phyloP scores from a whole-genome alignment of 768 basidiomycete species.

The Leucosporidium scottii region DNA sequence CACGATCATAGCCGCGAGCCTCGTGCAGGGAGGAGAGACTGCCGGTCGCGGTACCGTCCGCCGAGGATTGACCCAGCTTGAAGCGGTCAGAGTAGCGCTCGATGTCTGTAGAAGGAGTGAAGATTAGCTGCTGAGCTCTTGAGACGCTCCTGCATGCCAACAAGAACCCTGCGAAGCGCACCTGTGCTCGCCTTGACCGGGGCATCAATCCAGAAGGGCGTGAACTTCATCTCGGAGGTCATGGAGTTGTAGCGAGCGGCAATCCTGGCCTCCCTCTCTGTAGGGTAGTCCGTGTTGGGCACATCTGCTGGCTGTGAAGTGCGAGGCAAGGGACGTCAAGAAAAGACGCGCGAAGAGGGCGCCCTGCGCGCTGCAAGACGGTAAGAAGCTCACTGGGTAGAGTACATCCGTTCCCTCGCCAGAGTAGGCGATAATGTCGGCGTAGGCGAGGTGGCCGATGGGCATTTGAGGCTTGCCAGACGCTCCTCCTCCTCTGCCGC shows the following conservation, averaged over 20 bases:
- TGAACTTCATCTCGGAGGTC: slow-evolving; percentile 22
- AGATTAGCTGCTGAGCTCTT: neutral
- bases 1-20: slow-evolving; percentile 11
- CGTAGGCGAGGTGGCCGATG: slow-evolving; percentile 19
- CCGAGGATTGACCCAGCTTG: slow-evolving; percentile 13
- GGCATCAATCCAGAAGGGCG: slow-evolving; percentile 27
- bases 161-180: neutral
- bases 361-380: neutral
- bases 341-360: neutral
- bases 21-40: slow-evolving; percentile 9
- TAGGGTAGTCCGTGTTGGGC: slow-evolving; percentile 24
- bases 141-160: neutral
- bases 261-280: slow-evolving; percentile 13
- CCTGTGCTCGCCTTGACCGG: slow-evolving; percentile 21
- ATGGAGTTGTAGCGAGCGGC: slow-evolving; percentile 22
- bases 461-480: slow-evolving; percentile 4
- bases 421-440: slow-evolving; percentile 21
- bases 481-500: slow-evolving; percentile 23
- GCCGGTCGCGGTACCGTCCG: neutral
- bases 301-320: slow-evolving; percentile 15
- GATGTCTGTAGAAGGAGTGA: slow-evolving; percentile 14
- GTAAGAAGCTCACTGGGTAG: slow-evolving; percentile 24
- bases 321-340: neutral
- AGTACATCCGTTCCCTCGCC: slow-evolving; percentile 25
- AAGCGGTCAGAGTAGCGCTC: slow-evolving; percentile 31